Evolutionary conservation across 2,329 filamentous ascomycete genomes (phyloP), one percentile per base, ranked within the genome.

Genomic region (Rutstroemia sp.): DNA sequence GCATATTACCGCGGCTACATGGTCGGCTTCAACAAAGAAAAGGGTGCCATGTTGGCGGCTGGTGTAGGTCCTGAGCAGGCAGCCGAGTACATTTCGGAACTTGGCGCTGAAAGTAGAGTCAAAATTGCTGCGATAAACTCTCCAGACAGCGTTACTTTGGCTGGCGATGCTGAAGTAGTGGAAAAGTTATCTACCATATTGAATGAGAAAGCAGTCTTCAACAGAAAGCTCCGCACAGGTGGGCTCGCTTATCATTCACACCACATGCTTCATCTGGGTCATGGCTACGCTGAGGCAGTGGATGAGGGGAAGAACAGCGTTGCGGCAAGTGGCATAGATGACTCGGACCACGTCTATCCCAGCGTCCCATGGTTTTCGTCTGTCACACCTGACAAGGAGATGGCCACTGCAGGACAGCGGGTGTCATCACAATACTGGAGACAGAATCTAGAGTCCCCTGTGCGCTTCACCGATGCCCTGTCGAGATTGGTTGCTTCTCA

Each of bases 1-100:
- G 78, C 78, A 2, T 82, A 80, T 61, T 61, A 66, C 56, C 58
- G 71, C 48, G 59, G 60, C 2, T 27, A 46, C 59, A 67, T 30
- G 17, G 37, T 45, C 16, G 27, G 27, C 2, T 14, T 38, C n/a
- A 41, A 37, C 2, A 34, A 23, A 4, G 14, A 49, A 14, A 23
- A 48, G 34, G 62, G 59, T 3, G 45, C 52, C 3, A 61, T 59
- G 61, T 25, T 61, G 12, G 60, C 61, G 2, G 57, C 42, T 9
- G 60, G 57, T 23, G 21, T 60, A 5, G 37, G 51, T 12, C 9
- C 58, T 17, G 34, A 48, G 12, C n/a, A 34, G 14, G 51, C 39
- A 10, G 8, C 23, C 3, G 16, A 50, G 7, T 45, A 47, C 42
- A 48, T 57, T n/a, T 10, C 19, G 5, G 39, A 25, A 25, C 8